Evolutionary conservation across 306 rosid genomes (phyloP), one percentile per base, ranked within the genome.

Genomic region (Dryas octopetala): DNA sequence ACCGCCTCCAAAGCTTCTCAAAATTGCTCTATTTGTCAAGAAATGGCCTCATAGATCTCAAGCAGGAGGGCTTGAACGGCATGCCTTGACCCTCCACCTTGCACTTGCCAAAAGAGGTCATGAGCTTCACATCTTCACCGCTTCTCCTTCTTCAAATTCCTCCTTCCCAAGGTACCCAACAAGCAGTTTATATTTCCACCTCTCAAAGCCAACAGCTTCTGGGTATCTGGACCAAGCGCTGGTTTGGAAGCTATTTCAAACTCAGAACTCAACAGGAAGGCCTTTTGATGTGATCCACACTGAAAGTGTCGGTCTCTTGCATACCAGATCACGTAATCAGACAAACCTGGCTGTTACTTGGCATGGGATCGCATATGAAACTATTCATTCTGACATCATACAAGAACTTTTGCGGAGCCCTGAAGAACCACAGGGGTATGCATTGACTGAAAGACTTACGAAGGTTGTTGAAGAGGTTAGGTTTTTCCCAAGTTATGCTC

Each of bases 11-110:
- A 87, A 85, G 23, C 45, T 84, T 16, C 88, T 87, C 0, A 91
- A 87, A 83, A 84, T 89, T 68, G 95, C 91, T 10, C 88, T 87
- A 32, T 91, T 89, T 73, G 92, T 91, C 76, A 91, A 83, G 88
- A 89, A 87, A 86, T 91, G 97, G 95, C 92, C 95, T 43, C 86
- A 83, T 0, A 74, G 17, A 77, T 89, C 92, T 76, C 90, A 73
- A 4, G 92, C 89, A 1, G 90, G 95, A 1, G 95, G 95, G 28
- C 95, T 91, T 6, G 95, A 91, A 85, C 86, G 95, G 68, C 97
- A 89, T 46, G 92, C 97, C 61, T 66, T 81, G 50, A 89, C 95
- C 15, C 95, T 88, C 62, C 95, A 91, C 60, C 86, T 88, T n/a
- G 91, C 80, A 40, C 97, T 91, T 49, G 89, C 91, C 16, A 78